Conservation (phyloP, 305 asterid species). For the Fraxinus angustifolia region DNA sequence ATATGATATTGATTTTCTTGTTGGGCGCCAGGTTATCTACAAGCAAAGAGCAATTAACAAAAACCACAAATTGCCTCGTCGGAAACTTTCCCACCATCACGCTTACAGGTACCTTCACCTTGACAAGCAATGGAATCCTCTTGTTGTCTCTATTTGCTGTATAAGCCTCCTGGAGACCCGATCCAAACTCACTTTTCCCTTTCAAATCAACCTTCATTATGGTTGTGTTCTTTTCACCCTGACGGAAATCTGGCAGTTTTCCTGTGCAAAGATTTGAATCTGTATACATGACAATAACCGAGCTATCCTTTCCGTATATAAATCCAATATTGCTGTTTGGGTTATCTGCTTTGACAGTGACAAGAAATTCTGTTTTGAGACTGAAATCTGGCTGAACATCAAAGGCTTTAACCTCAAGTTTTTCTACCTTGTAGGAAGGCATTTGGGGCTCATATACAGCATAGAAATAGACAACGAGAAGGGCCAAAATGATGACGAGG, state of each 20-base stretch:
- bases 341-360: conserved; percentile 40
- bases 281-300: conserved; percentile 24
- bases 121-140: conserved; percentile 49
- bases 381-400: conserved; percentile 41
- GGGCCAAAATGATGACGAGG: conserved; percentile 22
- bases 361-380: conserved; percentile 34
- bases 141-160: conserved; percentile 23
- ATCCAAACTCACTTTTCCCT: conserved; percentile 39
- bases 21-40: conserved; percentile 40
- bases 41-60: conserved; percentile 32
- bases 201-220: conserved; percentile 32
- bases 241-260: conserved; percentile 43
- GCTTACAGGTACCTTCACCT: conserved; percentile 36
- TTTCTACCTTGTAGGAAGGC: conserved; percentile 40
- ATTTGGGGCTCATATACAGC: conserved; percentile 30
- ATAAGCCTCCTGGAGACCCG: conserved; percentile 45
- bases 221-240: conserved; percentile 36
- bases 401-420: conserved; percentile 45
- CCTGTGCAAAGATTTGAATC: conserved; percentile 40
- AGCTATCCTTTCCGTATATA: conserved; percentile 34
- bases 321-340: conserved; percentile 44
- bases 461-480: conserved; percentile 33
- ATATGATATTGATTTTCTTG: conserved; percentile 34
- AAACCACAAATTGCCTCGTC: conserved; percentile 26
- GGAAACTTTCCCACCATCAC: conserved; percentile 17